Evolutionary conservation across 2,329 filamentous ascomycete species (phyloP).

Genomic region (Leptographium galeiforme): DNA sequence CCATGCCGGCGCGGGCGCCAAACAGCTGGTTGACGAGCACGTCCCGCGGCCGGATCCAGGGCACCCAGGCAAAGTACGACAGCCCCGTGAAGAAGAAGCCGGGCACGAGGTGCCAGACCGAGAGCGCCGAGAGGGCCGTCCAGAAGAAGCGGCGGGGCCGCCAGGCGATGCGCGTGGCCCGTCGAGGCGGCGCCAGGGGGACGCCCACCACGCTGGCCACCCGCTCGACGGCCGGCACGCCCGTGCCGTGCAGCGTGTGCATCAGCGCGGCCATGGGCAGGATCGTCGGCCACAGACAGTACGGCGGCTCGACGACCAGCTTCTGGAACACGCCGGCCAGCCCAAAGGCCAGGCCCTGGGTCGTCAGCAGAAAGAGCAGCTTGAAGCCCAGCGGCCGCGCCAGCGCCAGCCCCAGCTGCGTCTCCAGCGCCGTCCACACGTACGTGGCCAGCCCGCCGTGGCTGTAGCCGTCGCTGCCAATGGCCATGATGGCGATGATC

Average conservation of each 20-base stretch:
- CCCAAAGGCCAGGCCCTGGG: constrained; percentile 40
- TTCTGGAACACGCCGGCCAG: constrained; percentile 32
- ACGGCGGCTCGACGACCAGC: constrained; percentile 37
- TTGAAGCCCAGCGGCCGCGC: neutral
- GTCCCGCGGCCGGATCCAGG: constrained; percentile 30
- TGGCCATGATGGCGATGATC: constrained; percentile 47
- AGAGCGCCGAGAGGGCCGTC: constrained; percentile 36
- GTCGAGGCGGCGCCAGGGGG: too few species aligned
- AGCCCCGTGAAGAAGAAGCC: constrained; percentile 37
- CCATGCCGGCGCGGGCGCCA: constrained; percentile 25
- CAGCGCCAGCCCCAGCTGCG: constrained; percentile 21
- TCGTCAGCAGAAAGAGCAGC: neutral
- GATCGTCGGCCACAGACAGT: constrained; percentile 34
- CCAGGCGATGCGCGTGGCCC: too few species aligned
- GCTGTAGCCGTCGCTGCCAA: constrained; percentile 34
- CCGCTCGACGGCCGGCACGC: too few species aligned
- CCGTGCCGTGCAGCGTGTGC: constrained; percentile 41
- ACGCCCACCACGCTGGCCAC: too few species aligned
- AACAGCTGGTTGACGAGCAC: constrained; percentile 29
- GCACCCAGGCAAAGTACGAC: constrained; percentile 27
- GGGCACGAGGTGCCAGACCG: constrained; percentile 40
- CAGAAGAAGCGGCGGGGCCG: constrained; percentile 46
- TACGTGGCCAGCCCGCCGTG: constrained; percentile 25
- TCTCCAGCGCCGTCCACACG: constrained; percentile 36
- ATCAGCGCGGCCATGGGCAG: constrained; percentile 48